These are phyloP conservation scores for Pleomassaria siparia DNA, from an alignment of 2,329 filamentous ascomycete genomes.

Conservation along the genomic window DNA sequence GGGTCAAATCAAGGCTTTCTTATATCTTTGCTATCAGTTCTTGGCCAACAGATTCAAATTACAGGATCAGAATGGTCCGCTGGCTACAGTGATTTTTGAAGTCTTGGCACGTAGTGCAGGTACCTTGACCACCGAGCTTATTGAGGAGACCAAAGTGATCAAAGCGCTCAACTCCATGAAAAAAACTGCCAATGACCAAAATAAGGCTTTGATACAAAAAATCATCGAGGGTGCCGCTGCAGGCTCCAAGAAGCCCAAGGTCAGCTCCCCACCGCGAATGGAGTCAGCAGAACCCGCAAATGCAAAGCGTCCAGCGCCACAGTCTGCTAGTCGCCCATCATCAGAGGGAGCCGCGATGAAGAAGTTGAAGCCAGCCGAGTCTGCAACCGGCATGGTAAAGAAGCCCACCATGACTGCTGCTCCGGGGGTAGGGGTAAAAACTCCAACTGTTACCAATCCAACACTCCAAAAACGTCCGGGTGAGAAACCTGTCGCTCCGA, in stretches of 20 bases:
- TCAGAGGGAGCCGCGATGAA: slow-evolving; percentile 25
- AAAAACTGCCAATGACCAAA: slow-evolving; percentile 66
- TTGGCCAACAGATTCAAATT: slow-evolving; percentile 50
- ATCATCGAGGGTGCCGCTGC: slow-evolving; percentile 53
- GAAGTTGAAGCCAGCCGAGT: slow-evolving; percentile 32
- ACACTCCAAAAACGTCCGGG: slow-evolving; percentile 29
- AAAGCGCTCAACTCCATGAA: slow-evolving; percentile 64
- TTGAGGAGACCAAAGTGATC: slow-evolving; percentile 67
- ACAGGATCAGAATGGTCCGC: slow-evolving; percentile 47
- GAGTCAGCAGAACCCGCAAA: slow-evolving; percentile 29
- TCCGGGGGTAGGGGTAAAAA: slow-evolving; percentile 11
- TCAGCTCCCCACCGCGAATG: slow-evolving; percentile 27
- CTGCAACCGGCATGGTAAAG: slow-evolving; percentile 16
- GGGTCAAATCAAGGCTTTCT: slow-evolving; percentile 42
- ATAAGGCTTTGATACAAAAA: slow-evolving; percentile 62
- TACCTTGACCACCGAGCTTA: slow-evolving; percentile 60
- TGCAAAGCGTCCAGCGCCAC: slow-evolving; percentile 32
- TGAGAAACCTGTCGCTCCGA: slow-evolving; percentile 27
- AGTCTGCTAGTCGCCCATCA: slow-evolving; percentile 17
- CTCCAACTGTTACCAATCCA: slow-evolving; percentile 12
- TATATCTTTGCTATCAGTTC: slow-evolving; percentile 53
- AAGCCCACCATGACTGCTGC: slow-evolving; percentile 14
- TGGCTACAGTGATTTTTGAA: slow-evolving; percentile 48
- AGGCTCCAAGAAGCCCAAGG: slow-evolving; percentile 42
- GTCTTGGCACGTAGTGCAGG: slow-evolving; percentile 61